Percentiles rank a stretch among this genome's conserved stretches.
Conservation (phyloP, 331 rosid genomes). For the Dryas integrifolia region DNA sequence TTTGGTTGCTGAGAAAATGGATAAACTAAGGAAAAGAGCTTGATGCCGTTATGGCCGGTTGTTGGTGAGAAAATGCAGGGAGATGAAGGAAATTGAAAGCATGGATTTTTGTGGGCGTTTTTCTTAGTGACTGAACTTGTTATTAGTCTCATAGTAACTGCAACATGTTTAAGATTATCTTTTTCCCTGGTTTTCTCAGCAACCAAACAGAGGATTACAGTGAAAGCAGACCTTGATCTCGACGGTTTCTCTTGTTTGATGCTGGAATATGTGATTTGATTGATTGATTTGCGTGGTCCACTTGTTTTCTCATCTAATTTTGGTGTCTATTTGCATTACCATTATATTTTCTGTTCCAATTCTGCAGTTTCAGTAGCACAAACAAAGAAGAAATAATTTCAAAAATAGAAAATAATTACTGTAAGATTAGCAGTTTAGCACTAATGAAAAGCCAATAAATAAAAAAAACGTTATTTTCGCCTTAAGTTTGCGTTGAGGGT, state of each 20-base stretch:
- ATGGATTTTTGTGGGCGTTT: constrained; percentile 11
- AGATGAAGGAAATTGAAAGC: constrained; percentile 15
- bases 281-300: constrained; percentile 19
- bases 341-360: neutral
- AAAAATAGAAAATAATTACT: neutral
- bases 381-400: neutral
- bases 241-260: neutral
- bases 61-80: constrained; percentile 4
- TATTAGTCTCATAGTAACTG: neutral
- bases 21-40: constrained; percentile 12
- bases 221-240: constrained; percentile 29
- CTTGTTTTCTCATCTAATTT: constrained; percentile 16
- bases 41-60: neutral
- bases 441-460: neutral
- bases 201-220: constrained; percentile 24
- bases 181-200: constrained; percentile 10
- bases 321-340: neutral
- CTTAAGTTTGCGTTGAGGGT: constrained; percentile 29
- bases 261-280: constrained; percentile 16
- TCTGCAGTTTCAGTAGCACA: neutral
- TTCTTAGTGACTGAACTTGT: neutral
- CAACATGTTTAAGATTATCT: neutral
- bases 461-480: neutral
- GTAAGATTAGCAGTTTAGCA: constrained; percentile 15
- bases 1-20: constrained; percentile 30